Conservation (phyloP, 2,329 filamentous ascomycete genomes). For the Mycosphaerella sp. region DNA sequence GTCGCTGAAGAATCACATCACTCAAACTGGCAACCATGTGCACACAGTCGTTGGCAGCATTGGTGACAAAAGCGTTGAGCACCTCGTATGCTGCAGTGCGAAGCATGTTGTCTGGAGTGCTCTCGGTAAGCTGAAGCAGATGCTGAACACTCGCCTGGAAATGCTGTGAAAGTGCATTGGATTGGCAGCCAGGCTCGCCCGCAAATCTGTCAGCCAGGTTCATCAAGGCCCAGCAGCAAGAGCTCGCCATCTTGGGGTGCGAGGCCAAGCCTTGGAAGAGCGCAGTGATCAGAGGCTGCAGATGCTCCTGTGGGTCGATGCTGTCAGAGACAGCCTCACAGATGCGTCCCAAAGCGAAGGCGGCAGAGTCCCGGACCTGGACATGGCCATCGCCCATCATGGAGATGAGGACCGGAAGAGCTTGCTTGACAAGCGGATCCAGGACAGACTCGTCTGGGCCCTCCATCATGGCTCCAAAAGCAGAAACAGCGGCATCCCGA, state of each 20-base stretch:
- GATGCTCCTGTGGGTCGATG: slow-evolving; percentile 76
- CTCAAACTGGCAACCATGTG: slow-evolving; percentile 73
- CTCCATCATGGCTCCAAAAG: slow-evolving; percentile 98
- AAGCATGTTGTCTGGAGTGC: slow-evolving; percentile 79
- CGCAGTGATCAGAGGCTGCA: slow-evolving; percentile 77
- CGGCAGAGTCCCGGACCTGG: slow-evolving; percentile 91
- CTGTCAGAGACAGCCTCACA: slow-evolving; percentile 89
- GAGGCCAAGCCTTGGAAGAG: slow-evolving; percentile 85
- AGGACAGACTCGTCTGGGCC: slow-evolving; percentile 89
- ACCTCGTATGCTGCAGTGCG: slow-evolving; percentile 97
- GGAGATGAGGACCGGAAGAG: slow-evolving; percentile 79
- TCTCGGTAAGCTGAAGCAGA: slow-evolving; percentile 77
- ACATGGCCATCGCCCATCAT: slow-evolving; percentile 88
- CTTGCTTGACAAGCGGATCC: slow-evolving; percentile 92
- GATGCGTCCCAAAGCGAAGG: slow-evolving; percentile 91
- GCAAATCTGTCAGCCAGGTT: slow-evolving; percentile 95
- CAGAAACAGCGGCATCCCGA: slow-evolving; percentile 91
- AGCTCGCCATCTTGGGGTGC: slow-evolving; percentile 93
- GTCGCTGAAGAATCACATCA: slow-evolving; percentile 79
- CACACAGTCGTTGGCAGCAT: slow-evolving; percentile 80
- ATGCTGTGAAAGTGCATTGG: slow-evolving; percentile 80
- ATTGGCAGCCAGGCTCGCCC: slow-evolving; percentile 69
- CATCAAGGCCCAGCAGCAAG: slow-evolving; percentile 99
- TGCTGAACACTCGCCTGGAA: slow-evolving; percentile 89
- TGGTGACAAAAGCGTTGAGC: slow-evolving; percentile 87